Evolutionary conservation across 2,329 filamentous ascomycete species (phyloP), one percentile per base, ranked within the genome.

Genomic region (Penicillium sp.): DNA sequence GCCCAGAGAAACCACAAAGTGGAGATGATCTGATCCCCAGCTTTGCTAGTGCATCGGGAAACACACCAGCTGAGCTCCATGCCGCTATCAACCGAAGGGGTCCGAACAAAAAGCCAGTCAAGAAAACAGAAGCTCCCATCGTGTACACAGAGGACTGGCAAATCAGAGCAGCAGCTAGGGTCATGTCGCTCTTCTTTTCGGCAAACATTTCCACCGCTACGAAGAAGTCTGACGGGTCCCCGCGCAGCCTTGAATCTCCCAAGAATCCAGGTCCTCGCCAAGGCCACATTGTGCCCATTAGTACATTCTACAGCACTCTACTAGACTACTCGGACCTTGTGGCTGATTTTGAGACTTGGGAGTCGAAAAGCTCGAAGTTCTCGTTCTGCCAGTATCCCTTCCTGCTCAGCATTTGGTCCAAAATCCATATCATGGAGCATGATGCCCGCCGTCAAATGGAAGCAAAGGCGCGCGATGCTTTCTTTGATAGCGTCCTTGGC

Each of bases 331-430:
- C 87, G n/a, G 90, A 96, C 67, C 79, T 96, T 6, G 83, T 94
- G 44, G 84, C 83, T 0, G 92, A 97, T 69, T 96, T 95, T 65
- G 90, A 96, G 66, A 81, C 85, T 9, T 97, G 92, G 92, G 92
- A 96, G 68, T 82, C 84, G 4, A 87, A 83, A 59, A 81, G 82
- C 48, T 81, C 82, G 18, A 90, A 86, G 61, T 96, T 96, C 68
- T 84, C 89, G 0, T 96, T 97, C 67, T 96, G 92, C 68, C 90
- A 96, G 68, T 96, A 95, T 65, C 91, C 92, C 0, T 95, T 96
- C 66, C 87, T 96, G 62, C 79, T 97, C 39, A 96, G 91, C 57
- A 92, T 97, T 60, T 92, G 90, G 79, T 88, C 92, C 27, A 97
- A 97, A 73, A 96, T 94, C 54, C 88, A 88, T 60, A 93, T 96